A percentile compares a stretch with the other conserved stretches of the same genome.
Conservation (phyloP, 768 basidiomycete genomes). For the Myochromella boudieri region DNA sequence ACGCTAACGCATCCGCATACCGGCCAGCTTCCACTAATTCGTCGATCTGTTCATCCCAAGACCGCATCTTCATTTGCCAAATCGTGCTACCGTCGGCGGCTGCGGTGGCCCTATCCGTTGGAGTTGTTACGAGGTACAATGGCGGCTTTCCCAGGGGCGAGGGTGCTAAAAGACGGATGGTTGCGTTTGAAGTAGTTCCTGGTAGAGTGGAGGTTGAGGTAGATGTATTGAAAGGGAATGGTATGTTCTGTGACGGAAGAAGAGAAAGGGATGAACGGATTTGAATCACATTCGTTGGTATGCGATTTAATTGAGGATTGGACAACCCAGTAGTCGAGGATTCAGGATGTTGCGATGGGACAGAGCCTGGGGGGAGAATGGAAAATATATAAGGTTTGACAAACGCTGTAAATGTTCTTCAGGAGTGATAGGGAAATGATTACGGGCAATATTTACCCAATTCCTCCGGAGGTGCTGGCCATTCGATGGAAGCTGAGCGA, state of each 20-base stretch:
- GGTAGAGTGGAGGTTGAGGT: slow-evolving; percentile 24
- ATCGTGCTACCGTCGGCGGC: slow-evolving; percentile 72
- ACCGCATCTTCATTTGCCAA: slow-evolving; percentile 71
- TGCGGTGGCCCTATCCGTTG: slow-evolving; percentile 66
- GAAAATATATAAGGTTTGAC: slow-evolving; percentile 79
- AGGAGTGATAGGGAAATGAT: not conserved
- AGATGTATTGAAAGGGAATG: slow-evolving; percentile 57
- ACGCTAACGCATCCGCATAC: slow-evolving; percentile 78
- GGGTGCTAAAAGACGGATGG: slow-evolving; percentile 64
- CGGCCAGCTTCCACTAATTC: slow-evolving; percentile 69
- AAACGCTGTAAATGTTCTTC: slow-evolving; percentile 44
- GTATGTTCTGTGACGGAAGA: slow-evolving; percentile 56
- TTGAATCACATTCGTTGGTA: slow-evolving; percentile 62
- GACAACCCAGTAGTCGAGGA: slow-evolving; percentile 22
- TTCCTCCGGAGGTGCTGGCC: slow-evolving; percentile 84
- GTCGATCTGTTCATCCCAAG: slow-evolving; percentile 82
- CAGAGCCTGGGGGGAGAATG: slow-evolving; percentile 67
- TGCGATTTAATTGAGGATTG: slow-evolving; percentile 33
- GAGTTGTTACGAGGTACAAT: slow-evolving; percentile 67
- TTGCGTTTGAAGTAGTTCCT: slow-evolving; percentile 38
- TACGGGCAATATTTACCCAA: slow-evolving; percentile 40
- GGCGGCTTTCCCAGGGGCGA: slow-evolving; percentile 53
- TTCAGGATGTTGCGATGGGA: slow-evolving; percentile 31
- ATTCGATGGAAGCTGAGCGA: slow-evolving; percentile 53
- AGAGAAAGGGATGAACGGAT: slow-evolving; percentile 72